Evolutionary conservation across 139 green algal genomes (phyloP).

Genomic region (Edaphochlamys debaryana): DNA sequence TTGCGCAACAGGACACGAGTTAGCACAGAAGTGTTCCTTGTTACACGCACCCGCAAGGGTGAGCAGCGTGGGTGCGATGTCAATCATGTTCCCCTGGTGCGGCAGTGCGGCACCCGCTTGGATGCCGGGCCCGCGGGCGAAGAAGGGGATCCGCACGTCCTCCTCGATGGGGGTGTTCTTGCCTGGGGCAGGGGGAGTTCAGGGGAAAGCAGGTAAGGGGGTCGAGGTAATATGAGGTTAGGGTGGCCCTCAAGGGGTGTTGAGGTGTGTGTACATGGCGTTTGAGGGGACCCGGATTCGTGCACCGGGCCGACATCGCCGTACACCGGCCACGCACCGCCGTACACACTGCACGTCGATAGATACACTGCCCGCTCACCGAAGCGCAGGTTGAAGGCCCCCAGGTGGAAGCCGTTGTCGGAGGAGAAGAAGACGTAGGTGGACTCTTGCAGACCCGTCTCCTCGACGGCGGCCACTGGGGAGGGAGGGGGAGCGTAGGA

Average conservation of each 20-base stretch:
- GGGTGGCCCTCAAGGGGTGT: too few species aligned
- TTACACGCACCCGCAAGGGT: conserved; percentile 27
- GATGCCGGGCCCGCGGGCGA: conserved; percentile 11
- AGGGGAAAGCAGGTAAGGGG: too few species aligned
- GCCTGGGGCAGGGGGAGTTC: too few species aligned
- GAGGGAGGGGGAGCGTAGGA: not conserved
- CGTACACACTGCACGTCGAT: too few species aligned
- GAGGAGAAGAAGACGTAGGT: conserved; percentile 40
- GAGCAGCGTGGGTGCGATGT: conserved; percentile 29
- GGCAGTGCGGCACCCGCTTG: not conserved
- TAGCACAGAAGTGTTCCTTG: not conserved
- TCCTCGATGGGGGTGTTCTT: conserved; percentile 23
- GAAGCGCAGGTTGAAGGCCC: not conserved
- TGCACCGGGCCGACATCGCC: too few species aligned
- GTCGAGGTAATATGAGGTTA: too few species aligned
- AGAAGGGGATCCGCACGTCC: conserved; percentile 29
- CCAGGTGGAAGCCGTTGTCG: conserved; percentile 51
- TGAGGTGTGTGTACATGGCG: too few species aligned
- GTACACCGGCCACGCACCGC: too few species aligned
- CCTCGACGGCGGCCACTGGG: conserved; percentile 6
- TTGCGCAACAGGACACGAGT: too few species aligned
- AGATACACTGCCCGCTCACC: too few species aligned
- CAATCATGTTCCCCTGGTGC: conserved; percentile 31
- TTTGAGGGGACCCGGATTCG: too few species aligned
- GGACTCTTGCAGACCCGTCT: conserved; percentile 17